Evolutionary conservation across 768 basidiomycete genomes (phyloP), one percentile per base, ranked within the genome.

Genomic region (Kwoniella sp.): DNA sequence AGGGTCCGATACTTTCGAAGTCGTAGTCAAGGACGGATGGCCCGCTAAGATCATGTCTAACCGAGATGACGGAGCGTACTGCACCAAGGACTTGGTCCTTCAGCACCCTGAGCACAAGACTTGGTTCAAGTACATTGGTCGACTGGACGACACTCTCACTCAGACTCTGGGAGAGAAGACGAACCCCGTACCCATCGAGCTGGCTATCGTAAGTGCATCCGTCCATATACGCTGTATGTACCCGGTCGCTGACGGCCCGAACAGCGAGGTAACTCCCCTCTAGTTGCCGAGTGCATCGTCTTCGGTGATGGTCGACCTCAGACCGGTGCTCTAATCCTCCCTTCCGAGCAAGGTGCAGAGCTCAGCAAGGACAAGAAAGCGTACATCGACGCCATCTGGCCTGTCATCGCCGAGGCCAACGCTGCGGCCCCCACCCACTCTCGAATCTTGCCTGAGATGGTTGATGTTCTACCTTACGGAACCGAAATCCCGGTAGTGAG

Each of bases 111-210:
- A 77, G 5, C 76, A 82, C 33, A 63, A 71, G 7, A 69, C 79
- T 36, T 79, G 79, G 57, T 85, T 81, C 80, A 85, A 83, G 68
- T 84, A 83, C 55, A 79, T 84, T n/a, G 85, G 86, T 1, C 77
- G 86, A 25, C 73, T 85, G 49, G 86, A 86, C 65, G 86, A 87
- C 58, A 86, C 84, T 0, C 80, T 87, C 10, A 73, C 71, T 0
- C 76, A 82, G 61, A 77, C 77, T 9, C 67, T 81, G 1, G 85
- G 86, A 7, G 85, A 86, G 76, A 86, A 86, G 79, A 85, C 84
- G 10, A 85, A 85, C 65, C 85, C 85, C 33, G 83, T 85, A 4
- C 84, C 85, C 0, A 85, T 86, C 57, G 85, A 86, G 67, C 80
- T 85, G 40, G 78, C 81, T 21, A 82, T 86, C 58, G 71, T 77